Evolutionary conservation across 805 yeast species (phyloP), one percentile per base, ranked within the genome.

Genomic region (Schizosaccharomyces cryophilus): DNA sequence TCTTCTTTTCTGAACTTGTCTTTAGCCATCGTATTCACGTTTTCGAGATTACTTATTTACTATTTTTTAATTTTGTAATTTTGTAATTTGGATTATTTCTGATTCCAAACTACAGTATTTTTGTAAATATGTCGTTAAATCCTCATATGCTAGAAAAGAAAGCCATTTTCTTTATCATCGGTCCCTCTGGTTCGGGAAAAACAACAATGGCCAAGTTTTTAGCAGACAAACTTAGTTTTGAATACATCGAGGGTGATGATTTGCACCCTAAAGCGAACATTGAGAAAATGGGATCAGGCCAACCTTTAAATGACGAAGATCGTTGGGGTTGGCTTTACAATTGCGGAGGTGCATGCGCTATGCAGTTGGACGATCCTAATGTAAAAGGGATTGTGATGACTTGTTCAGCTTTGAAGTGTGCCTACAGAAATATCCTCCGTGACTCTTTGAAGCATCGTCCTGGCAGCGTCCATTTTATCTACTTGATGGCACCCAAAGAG

Each of bases 151-250:
- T 19, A 17, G 30, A 17, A 11, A 24, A 51, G 19, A 51, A 21
- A 51, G 30, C 21, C 45, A 60, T 64, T 59, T 62, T 62, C 61
- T 60, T 64, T 35, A 80, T 90, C 7, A 96, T 95, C 13, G 98
- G 98, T 0, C 95, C 97, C 0, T 89, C 96, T 0, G 97, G 97
- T 7, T 85, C 95, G 1, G 98, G 98, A 0, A 93, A 93, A 69
- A 77, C 94, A 26, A 86, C 96, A 1, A 78, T 85, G 24, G 95
- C 86, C 0, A 72, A 73, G 15, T 67, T 70, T 11, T 67, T 89
- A 24, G 70, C 83, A 0, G 63, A 72, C 24, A 67, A 71, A 26
- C 75, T 80, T 21, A 63, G 70, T 2, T 75, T 83, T 59, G 75
- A 80, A 1, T 88, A 79, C 68, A 70, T 88, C 13, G 98, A 93